Conservation (phyloP, 2,329 filamentous ascomycete genomes). For the Byssothecium circinans region DNA sequence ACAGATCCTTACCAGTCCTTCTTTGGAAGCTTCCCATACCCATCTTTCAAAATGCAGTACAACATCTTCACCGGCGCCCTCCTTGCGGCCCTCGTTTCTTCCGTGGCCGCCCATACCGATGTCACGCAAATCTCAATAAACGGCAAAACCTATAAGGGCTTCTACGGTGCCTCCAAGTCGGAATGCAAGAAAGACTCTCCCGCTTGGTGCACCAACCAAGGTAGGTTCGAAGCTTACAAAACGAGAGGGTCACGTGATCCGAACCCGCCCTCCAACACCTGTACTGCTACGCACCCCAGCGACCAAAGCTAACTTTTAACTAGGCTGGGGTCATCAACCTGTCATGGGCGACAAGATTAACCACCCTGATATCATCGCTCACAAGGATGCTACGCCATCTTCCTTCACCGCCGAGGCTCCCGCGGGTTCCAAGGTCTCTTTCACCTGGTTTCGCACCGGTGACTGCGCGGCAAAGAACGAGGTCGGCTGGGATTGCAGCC, state of each 20-base stretch:
- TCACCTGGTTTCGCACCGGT: constrained; percentile 36
- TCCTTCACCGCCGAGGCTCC: constrained; percentile 31
- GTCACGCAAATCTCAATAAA: constrained; percentile 30
- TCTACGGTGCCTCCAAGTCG: constrained; percentile 26
- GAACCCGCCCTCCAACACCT: no score
- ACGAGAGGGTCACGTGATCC: no score
- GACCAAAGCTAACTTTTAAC: no score
- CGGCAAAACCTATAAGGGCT: constrained; percentile 34
- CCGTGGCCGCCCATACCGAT: constrained; percentile 29
- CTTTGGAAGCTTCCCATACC: constrained; percentile 9
- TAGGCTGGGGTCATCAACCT: constrained; percentile 37
- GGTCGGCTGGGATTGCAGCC: constrained; percentile 37
- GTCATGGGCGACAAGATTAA: constrained; percentile 30
- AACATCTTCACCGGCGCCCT: constrained; percentile 30
- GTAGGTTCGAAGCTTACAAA: no score
- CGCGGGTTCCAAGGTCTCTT: constrained; percentile 34
- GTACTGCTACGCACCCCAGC: no score
- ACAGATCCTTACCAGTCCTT: constrained; percentile 3
- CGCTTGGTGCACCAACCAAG: constrained; percentile 41
- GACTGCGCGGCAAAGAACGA: constrained; percentile 23
- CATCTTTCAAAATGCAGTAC: constrained; percentile 9
- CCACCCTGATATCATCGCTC: constrained; percentile 35
- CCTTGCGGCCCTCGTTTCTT: constrained; percentile 29
- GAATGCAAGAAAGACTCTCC: constrained; percentile 31
- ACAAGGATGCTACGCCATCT: constrained; percentile 32